phyloP scores from a whole-genome alignment of 1,284 basidiomycete species.

The Afroboletus lepidellus region DNA sequence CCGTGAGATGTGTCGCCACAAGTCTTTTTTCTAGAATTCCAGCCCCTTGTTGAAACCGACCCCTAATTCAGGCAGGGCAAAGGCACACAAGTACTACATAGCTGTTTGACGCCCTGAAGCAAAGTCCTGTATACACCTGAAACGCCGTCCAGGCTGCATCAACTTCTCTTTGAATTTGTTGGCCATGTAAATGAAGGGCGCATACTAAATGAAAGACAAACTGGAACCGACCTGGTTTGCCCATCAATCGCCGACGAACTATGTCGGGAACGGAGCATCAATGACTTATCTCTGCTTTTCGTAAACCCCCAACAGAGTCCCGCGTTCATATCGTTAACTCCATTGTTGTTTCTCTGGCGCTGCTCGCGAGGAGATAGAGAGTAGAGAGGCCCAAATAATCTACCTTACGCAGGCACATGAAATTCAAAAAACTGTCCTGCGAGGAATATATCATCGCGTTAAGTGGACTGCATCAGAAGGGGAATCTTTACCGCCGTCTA shows the following conservation, averaged over 20 bases:
- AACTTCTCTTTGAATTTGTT: neutral
- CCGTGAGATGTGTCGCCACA: slow-evolving; percentile 1
- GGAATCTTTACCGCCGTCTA: slow-evolving; percentile 8
- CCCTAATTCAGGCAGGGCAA: no score
- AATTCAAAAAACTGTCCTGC: neutral
- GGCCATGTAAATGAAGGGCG: slow-evolving; percentile 6
- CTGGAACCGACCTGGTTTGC: slow-evolving; percentile 1
- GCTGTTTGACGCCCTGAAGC: no score
- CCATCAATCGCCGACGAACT: slow-evolving; percentile 19
- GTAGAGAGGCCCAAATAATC: neutral
- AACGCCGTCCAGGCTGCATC: neutral
- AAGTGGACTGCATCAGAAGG: slow-evolving; percentile 8
- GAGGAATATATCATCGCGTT: neutral
- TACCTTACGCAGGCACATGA: slow-evolving; percentile 21
- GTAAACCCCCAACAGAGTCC: slow-evolving; percentile 18
- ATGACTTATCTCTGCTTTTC: slow-evolving; percentile 2
- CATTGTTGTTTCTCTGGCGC: slow-evolving; percentile 14
- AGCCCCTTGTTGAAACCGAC: no score
- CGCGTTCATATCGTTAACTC: slow-evolving; percentile 32
- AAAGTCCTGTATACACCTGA: neutral
- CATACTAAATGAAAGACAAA: slow-evolving; percentile 7
- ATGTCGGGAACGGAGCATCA: neutral
- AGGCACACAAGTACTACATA: no score
- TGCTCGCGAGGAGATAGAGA: slow-evolving; percentile 12
- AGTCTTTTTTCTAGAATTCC: neutral